Base-by-base conservation (phyloP, 805 yeast genomes). In the Saccharomycopsis oosterbeekiorum region DNA sequence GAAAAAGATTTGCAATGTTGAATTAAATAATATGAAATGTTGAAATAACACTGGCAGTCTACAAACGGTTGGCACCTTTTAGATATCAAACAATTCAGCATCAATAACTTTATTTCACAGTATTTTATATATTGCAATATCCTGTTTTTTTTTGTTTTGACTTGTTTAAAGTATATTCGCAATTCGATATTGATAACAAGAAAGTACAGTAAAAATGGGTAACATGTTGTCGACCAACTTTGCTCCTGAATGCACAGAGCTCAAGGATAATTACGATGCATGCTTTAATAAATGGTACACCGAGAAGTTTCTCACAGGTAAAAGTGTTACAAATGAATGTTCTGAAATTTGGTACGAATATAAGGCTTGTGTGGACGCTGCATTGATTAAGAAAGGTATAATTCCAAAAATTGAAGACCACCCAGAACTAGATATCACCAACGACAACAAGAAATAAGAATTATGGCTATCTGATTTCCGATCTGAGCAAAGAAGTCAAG, bases 241-340 rank as follows among this genome's bases (percentile, higher is more conserved):
- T 78, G 98, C 99, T 42, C 97, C 97, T 29, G 98, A 94, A 75
- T 94, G 99, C 74, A 89, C 96, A 24, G 88, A 84, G 41, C 81
- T 86, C 62, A 94, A 94, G 74, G 83, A 84, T 67, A 82, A 84
- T 68, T 94, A 94, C 70, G 98, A 94, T 70, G 87, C 85, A 69
- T 94, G 99, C 73, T 94, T 94, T 76, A 92, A 91, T 74, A 81
- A 81, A 66, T 92, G 99, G 99, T 94, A 94, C 71, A 85, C 94
- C 4, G 97, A 94, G 67, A 88, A 76, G 64, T 76, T 76, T 63
- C 69, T 76, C 59, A 70, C 72, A 51, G 85, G 84, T 40, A 78
- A 81, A 68, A 78, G 83, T 50, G 75, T 78, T 60, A 80, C 86
- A 67, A 93, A 93, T 71, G 97, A 93, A 73, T 94, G 99, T 74